These are phyloP conservation scores for Ganoderma sp. DNA, from an alignment of 1,284 basidiomycete species.

Conservation along the genomic window DNA sequence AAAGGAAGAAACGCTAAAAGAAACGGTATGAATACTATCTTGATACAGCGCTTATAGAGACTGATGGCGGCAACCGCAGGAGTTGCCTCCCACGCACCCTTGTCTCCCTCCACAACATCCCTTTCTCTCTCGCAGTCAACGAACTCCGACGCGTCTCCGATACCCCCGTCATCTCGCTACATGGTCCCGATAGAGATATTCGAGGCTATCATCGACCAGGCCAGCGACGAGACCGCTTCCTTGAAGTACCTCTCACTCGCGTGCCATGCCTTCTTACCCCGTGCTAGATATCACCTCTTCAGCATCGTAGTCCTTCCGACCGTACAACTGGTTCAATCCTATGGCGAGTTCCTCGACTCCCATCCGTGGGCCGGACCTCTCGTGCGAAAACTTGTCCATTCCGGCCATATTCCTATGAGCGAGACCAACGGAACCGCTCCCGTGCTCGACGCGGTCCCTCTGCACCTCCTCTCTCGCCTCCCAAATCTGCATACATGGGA, in stretches of 20 bases:
- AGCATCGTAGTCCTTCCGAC: background rate
- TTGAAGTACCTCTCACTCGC: background rate
- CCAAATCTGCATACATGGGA: background rate
- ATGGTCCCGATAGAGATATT: constrained; percentile 1
- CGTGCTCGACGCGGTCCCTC: background rate
- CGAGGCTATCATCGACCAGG: background rate
- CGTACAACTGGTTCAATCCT: background rate
- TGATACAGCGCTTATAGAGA: too few species aligned
- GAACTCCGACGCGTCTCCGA: background rate
- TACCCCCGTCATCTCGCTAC: background rate
- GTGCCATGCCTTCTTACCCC: background rate
- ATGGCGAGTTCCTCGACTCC: background rate
- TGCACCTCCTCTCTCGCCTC: background rate
- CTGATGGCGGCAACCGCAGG: too few species aligned
- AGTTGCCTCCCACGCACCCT: too few species aligned
- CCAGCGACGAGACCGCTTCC: background rate
- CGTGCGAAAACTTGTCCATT: background rate
- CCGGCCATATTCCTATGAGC: background rate
- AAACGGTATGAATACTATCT: too few species aligned
- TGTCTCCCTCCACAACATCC: too few species aligned
- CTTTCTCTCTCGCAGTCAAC: background rate
- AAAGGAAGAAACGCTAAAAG: too few species aligned
- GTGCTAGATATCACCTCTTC: background rate
- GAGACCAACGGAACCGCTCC: too few species aligned
- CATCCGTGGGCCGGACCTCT: background rate